Conservation (phyloP, 345 rosid species). For the Physaria fendleri region DNA sequence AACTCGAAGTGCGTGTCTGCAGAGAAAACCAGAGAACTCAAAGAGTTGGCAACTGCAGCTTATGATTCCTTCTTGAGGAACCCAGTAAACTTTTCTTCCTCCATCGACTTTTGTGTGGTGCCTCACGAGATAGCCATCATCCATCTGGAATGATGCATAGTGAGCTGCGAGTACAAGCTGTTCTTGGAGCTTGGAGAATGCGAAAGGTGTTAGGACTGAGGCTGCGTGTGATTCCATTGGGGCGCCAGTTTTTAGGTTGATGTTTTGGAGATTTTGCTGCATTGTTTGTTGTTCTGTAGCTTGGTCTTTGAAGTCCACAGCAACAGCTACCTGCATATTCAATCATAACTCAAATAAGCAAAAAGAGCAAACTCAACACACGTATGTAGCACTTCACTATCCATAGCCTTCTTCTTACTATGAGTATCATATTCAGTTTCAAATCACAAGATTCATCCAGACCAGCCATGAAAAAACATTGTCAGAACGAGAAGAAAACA, state of each 20-base stretch:
- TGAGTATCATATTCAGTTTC: neutral
- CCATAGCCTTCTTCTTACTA: neutral
- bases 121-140: constrained; percentile 76
- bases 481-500: constrained; percentile 18
- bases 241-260: constrained; percentile 78
- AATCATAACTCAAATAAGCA: neutral
- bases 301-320: constrained; percentile 91
- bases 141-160: constrained; percentile 87
- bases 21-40: constrained; percentile 94
- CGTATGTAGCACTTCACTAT: neutral
- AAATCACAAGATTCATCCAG: neutral
- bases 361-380: neutral
- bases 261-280: constrained; percentile 94
- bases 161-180: constrained; percentile 93
- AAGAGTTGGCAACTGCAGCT: constrained; percentile 93
- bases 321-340: constrained; percentile 60
- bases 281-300: constrained; percentile 92
- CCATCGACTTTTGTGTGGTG: constrained; percentile 93
- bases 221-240: constrained; percentile 98
- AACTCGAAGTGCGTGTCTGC: constrained; percentile 87
- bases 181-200: constrained; percentile 94
- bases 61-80: constrained; percentile 75
- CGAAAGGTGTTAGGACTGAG: constrained; percentile 79
- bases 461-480: constrained; percentile 1
- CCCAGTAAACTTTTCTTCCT: constrained; percentile 90